Evolutionary conservation across 805 yeast species (phyloP).

Genomic region (Yamadazyma olivae): DNA sequence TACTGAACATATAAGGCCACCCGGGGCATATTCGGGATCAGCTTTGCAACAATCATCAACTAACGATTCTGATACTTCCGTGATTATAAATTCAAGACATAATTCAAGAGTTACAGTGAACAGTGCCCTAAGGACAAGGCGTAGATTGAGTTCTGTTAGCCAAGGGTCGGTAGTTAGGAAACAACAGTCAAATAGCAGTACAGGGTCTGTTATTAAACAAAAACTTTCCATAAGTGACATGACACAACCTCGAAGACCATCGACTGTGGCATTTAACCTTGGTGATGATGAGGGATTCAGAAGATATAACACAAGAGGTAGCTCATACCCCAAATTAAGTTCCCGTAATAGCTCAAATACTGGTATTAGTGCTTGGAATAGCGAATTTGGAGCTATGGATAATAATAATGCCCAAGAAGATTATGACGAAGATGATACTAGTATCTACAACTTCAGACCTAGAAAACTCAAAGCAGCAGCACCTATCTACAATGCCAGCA

Average conservation of each 20-base stretch:
- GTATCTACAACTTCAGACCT: slow-evolving; percentile 8
- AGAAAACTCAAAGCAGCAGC: slow-evolving; percentile 1
- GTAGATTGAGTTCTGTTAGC: not conserved
- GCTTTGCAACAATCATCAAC: not conserved
- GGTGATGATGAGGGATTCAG: not conserved
- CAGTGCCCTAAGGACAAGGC: not conserved
- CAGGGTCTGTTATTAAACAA: slow-evolving; percentile 15
- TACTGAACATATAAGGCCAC: too few species aligned
- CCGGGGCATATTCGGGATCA: too few species aligned
- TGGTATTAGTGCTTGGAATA: slow-evolving; percentile 1
- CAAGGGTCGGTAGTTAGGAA: slow-evolving; percentile 1
- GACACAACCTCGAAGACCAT: slow-evolving; percentile 1
- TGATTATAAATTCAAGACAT: not conserved
- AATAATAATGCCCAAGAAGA: not conserved
- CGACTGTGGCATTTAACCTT: slow-evolving; percentile 5
- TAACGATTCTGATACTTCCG: slow-evolving; percentile 1
- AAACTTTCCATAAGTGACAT: slow-evolving; percentile 11
- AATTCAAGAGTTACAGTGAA: not conserved
- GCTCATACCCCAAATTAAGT: not conserved
- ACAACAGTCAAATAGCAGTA: slow-evolving; percentile 7
- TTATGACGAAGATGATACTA: slow-evolving; percentile 4
- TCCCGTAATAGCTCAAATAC: not conserved
- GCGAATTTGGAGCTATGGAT: slow-evolving; percentile 1
- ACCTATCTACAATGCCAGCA: not conserved
- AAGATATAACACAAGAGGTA: slow-evolving; percentile 1